Evolutionary conservation across 495 filamentous ascomycete genomes (phyloP).

Genomic region (Tuber magnatum): DNA sequence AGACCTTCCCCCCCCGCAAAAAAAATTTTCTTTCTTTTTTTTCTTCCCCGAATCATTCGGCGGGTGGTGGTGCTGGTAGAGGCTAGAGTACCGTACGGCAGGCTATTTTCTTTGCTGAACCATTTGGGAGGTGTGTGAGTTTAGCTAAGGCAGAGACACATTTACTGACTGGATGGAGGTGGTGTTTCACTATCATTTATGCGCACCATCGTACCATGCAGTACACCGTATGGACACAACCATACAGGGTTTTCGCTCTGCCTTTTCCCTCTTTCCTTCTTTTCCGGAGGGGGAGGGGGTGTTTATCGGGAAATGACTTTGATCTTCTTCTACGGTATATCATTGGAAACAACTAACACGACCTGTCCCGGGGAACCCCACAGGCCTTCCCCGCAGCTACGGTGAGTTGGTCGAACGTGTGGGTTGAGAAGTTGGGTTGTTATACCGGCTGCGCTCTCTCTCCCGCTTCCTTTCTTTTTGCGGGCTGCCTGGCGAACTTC

Average conservation of each 20-base stretch:
- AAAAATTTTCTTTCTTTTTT: neutral
- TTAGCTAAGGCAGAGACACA: neutral
- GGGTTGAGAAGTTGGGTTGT: neutral
- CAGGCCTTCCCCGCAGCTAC: neutral
- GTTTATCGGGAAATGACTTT: neutral
- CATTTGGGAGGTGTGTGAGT: neutral
- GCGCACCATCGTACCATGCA: neutral
- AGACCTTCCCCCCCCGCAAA: neutral
- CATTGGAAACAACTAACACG: neutral
- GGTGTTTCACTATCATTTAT: neutral
- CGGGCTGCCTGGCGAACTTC: neutral
- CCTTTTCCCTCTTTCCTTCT: neutral
- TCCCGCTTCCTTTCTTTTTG: neutral
- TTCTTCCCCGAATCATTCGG: neutral
- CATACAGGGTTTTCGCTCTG: neutral
- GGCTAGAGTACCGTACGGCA: neutral
- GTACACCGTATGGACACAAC: neutral
- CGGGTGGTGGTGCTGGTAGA: neutral
- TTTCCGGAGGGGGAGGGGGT: neutral
- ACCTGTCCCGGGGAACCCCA: neutral
- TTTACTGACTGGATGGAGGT: neutral
- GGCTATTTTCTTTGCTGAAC: neutral
- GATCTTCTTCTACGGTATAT: neutral
- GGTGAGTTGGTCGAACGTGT: neutral
- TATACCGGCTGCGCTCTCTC: neutral